A percentile compares a stretch with the other conserved stretches of the same genome.
phyloP scores from a whole-genome alignment of 2,329 filamentous ascomycete genomes.

The Teratosphaeria pseudoeucalypti region DNA sequence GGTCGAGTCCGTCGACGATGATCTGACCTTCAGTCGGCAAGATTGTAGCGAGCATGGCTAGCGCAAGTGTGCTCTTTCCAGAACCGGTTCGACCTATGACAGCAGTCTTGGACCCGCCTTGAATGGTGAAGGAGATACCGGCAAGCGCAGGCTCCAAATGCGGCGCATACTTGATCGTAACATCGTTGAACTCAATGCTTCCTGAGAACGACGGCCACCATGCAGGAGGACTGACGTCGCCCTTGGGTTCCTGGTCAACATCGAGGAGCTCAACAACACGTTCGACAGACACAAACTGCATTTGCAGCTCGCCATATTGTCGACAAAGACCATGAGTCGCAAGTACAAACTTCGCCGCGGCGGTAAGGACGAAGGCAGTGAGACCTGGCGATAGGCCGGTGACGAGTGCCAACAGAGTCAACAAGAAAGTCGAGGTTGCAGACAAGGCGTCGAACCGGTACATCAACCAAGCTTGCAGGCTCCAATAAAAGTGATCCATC shows the following conservation, averaged over 20 bases:
- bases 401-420: slow-evolving; percentile 66
- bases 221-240: slow-evolving; percentile 57
- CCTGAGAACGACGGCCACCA: slow-evolving; percentile 66
- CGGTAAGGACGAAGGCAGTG: slow-evolving; percentile 72
- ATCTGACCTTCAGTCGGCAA: slow-evolving; percentile 46
- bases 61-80: slow-evolving; percentile 68
- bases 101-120: slow-evolving; percentile 66
- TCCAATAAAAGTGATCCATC: slow-evolving; percentile 94
- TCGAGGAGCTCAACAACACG: slow-evolving; percentile 72
- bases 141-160: slow-evolving; percentile 63
- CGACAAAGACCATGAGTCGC: slow-evolving; percentile 66
- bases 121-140: slow-evolving; percentile 61
- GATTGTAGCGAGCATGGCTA: slow-evolving; percentile 49
- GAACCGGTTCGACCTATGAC: slow-evolving; percentile 73
- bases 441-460: slow-evolving; percentile 68
- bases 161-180: slow-evolving; percentile 70
- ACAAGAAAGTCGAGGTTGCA: slow-evolving; percentile 59
- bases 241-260: slow-evolving; percentile 63
- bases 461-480: slow-evolving; percentile 72
- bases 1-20: slow-evolving; percentile 50
- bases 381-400: slow-evolving; percentile 66
- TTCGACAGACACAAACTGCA: slow-evolving; percentile 87
- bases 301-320: slow-evolving; percentile 73
- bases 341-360: slow-evolving; percentile 57
- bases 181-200: slow-evolving; percentile 64